Percentiles rank a stretch among this genome's conserved stretches.
Conservation (phyloP, 2,329 filamentous ascomycete species). For the Trichoderma sp. region DNA sequence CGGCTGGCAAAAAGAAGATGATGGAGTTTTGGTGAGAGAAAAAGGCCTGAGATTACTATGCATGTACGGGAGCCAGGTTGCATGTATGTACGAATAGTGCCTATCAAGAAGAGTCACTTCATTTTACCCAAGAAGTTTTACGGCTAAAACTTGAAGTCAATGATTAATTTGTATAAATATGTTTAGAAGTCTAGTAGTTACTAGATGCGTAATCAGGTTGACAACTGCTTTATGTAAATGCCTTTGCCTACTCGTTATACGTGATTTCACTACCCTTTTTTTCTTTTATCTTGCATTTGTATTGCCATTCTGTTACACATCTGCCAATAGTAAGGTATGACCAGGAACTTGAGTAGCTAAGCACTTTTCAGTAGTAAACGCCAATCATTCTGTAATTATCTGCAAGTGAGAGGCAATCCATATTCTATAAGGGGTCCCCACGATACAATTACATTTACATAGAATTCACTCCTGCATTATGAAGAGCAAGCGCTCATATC, state of each 20-base stretch:
- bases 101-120: background rate
- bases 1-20: background rate
- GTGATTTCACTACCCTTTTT: no score
- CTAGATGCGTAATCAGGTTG: no score
- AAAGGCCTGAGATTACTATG: background rate
- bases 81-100: background rate
- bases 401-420: background rate
- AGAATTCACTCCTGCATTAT: background rate
- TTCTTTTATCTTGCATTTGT: no score
- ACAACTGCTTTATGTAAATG: no score
- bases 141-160: background rate
- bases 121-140: background rate
- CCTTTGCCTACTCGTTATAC: no score
- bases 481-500: background rate
- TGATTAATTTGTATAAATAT: background rate
- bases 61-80: background rate
- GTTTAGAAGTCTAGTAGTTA: background rate
- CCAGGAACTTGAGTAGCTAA: no score
- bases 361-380: no score
- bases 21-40: conserved; percentile 19
- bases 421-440: background rate
- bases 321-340: no score
- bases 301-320: no score
- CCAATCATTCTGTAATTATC: background rate
- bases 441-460: background rate